These are phyloP conservation scores for Raffaelea deltoideospora DNA, from an alignment of 2,329 filamentous ascomycete species.

Conservation along the genomic window DNA sequence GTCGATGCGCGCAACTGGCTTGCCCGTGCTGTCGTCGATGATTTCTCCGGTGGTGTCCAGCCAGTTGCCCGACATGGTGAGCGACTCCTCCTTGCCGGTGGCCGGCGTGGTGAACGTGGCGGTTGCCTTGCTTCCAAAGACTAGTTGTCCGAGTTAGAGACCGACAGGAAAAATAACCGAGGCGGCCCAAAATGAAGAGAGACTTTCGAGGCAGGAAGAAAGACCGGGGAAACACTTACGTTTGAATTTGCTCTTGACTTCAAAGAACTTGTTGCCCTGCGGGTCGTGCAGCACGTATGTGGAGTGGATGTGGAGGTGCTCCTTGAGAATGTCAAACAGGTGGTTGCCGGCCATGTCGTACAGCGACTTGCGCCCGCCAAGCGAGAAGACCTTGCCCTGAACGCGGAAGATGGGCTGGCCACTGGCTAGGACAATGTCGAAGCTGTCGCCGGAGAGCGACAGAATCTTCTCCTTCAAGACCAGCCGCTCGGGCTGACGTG, in stretches of 20 bases:
- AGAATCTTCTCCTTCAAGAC: slow-evolving; percentile 46
- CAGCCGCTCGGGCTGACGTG: slow-evolving; percentile 26
- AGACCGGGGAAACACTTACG: slow-evolving; percentile 20
- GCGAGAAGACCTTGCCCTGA: slow-evolving; percentile 35
- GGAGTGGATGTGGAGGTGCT: slow-evolving; percentile 32
- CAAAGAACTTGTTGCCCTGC: slow-evolving; percentile 29
- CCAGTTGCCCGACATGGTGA: slow-evolving; percentile 48
- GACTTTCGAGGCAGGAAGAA: no score
- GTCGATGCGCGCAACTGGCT: slow-evolving; percentile 41
- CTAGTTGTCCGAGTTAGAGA: slow-evolving; percentile 19
- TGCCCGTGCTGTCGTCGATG: slow-evolving; percentile 30
- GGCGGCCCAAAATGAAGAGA: neutral
- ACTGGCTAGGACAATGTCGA: slow-evolving; percentile 41
- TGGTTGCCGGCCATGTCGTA: slow-evolving; percentile 35
- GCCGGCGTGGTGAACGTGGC: slow-evolving; percentile 38
- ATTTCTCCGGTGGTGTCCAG: slow-evolving; percentile 43
- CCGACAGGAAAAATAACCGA: neutral
- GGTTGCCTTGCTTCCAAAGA: slow-evolving; percentile 36
- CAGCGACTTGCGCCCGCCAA: slow-evolving; percentile 40
- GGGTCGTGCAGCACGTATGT: slow-evolving; percentile 35
- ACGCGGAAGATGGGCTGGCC: slow-evolving; percentile 40
- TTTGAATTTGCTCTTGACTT: slow-evolving; percentile 38
- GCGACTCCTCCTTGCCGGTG: slow-evolving; percentile 25
- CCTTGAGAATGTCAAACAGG: slow-evolving; percentile 43
- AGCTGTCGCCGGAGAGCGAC: slow-evolving; percentile 48